These are phyloP conservation scores for Malus domestica DNA, from an alignment of 306 rosid species.

Conservation along the genomic window DNA sequence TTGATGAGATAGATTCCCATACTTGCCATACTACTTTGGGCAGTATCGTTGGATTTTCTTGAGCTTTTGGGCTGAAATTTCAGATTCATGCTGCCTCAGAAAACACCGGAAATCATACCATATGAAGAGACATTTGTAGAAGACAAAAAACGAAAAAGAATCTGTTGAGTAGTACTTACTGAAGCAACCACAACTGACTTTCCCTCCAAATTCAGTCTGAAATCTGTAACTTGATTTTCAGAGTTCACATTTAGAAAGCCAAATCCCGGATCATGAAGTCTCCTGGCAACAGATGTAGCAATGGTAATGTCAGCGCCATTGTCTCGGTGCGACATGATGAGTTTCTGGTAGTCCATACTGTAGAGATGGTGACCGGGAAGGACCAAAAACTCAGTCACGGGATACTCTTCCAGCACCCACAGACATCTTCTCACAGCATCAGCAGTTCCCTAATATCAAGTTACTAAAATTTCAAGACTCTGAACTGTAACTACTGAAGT, in stretches of 20 bases:
- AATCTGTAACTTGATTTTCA: slow-evolving; percentile 13
- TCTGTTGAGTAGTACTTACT: slow-evolving; percentile 7
- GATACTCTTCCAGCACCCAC: slow-evolving; percentile 28
- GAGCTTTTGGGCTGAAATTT: slow-evolving; percentile 14
- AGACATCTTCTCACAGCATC: slow-evolving; percentile 40
- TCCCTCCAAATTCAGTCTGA: slow-evolving; percentile 14
- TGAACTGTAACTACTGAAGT: background rate
- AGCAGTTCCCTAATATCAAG: slow-evolving; percentile 29
- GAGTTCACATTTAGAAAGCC: slow-evolving; percentile 24
- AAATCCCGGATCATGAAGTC: slow-evolving; percentile 24
- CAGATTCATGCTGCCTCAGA: background rate
- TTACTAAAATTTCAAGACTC: background rate
- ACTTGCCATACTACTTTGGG: slow-evolving; percentile 11
- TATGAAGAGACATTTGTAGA: background rate
- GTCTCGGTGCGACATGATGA: slow-evolving; percentile 22
- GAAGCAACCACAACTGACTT: background rate
- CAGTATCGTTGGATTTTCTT: background rate
- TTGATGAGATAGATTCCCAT: slow-evolving; percentile 35
- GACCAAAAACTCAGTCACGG: slow-evolving; percentile 26
- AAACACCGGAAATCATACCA: background rate
- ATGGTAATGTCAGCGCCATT: slow-evolving; percentile 28
- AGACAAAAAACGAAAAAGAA: background rate
- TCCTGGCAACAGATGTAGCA: slow-evolving; percentile 17
- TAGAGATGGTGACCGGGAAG: slow-evolving; percentile 42
- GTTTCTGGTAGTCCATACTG: slow-evolving; percentile 34